Evolutionary conservation across 1,284 basidiomycete species (phyloP).

Genomic region (Ganoderma multipileum): DNA sequence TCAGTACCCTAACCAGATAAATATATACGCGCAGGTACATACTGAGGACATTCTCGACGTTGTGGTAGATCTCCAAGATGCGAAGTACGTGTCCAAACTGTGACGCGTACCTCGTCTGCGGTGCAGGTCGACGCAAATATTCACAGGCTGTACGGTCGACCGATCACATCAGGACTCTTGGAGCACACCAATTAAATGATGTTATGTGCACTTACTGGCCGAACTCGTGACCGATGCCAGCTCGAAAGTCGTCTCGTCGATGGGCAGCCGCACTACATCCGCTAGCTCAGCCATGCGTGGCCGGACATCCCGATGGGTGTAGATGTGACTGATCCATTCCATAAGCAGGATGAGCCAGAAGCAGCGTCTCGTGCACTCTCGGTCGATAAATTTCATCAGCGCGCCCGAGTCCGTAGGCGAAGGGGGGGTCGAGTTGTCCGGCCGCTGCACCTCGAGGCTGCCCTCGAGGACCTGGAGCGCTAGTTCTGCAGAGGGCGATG

Average conservation of each 20-base stretch:
- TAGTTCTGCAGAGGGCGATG: slow-evolving; percentile 50
- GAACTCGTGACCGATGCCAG: slow-evolving; percentile 63
- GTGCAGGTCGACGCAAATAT: slow-evolving; percentile 67
- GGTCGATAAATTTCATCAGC: slow-evolving; percentile 66
- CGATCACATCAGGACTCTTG: not conserved
- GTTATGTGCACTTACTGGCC: slow-evolving; percentile 54
- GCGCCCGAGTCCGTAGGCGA: slow-evolving; percentile 52
- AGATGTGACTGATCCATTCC: slow-evolving; percentile 43
- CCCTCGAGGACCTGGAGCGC: slow-evolving; percentile 73
- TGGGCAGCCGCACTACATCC: slow-evolving; percentile 62
- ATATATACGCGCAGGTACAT: slow-evolving; percentile 16
- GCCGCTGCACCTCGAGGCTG: slow-evolving; percentile 64
- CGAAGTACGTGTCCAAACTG: slow-evolving; percentile 78
- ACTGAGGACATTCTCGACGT: slow-evolving; percentile 52
- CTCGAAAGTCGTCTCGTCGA: slow-evolving; percentile 81
- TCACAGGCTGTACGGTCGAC: slow-evolving; percentile 47
- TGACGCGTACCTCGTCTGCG: slow-evolving; percentile 64
- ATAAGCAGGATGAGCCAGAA: slow-evolving; percentile 78
- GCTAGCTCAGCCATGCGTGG: slow-evolving; percentile 53
- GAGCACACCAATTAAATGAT: not conserved
- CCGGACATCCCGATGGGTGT: slow-evolving; percentile 40
- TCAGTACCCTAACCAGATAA: not conserved
- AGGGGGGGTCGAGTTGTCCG: slow-evolving; percentile 60
- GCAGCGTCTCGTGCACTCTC: slow-evolving; percentile 74
- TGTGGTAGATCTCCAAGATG: slow-evolving; percentile 65